Evolutionary conservation across 2,329 filamentous ascomycete genomes (phyloP).

Genomic region (Fusarium virguliforme): DNA sequence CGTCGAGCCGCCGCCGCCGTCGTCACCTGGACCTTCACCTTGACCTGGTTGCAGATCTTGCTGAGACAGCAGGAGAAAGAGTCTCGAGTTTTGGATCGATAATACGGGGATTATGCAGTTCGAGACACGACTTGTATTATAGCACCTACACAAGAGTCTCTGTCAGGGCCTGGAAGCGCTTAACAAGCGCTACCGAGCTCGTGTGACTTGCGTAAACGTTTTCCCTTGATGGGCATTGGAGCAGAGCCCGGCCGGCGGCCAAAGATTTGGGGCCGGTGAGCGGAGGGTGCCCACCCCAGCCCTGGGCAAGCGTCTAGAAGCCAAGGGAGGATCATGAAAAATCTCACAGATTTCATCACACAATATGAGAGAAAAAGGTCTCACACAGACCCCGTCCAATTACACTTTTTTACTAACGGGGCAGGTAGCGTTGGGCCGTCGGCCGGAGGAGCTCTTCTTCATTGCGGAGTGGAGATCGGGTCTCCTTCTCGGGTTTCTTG

Average conservation of each 20-base stretch:
- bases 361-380: not conserved
- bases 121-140: slow-evolving; percentile 3
- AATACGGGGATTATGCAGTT: slow-evolving; percentile 2
- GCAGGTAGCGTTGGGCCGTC: slow-evolving; percentile 29
- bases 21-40: not conserved
- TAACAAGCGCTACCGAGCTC: slow-evolving; percentile 13
- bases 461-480: slow-evolving; percentile 26
- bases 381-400: slow-evolving; percentile 19
- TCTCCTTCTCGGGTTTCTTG: slow-evolving; percentile 27
- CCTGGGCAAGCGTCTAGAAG: slow-evolving; percentile 13
- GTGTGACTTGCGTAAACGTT: slow-evolving; percentile 12
- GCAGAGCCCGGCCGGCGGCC: not conserved
- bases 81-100: slow-evolving; percentile 3
- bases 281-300: not conserved
- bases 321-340: slow-evolving; percentile 23
- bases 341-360: slow-evolving; percentile 11
- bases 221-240: not conserved
- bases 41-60: slow-evolving; percentile 12
- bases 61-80: not conserved
- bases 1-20: slow-evolving; percentile 18
- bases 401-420: slow-evolving; percentile 24
- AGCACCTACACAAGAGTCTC: not conserved
- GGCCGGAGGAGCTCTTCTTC: slow-evolving; percentile 36
- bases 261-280: slow-evolving; percentile 14
- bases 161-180: slow-evolving; percentile 6